Base-by-base conservation (phyloP, 116 monocot species). In the Thalassia testudinum region DNA sequence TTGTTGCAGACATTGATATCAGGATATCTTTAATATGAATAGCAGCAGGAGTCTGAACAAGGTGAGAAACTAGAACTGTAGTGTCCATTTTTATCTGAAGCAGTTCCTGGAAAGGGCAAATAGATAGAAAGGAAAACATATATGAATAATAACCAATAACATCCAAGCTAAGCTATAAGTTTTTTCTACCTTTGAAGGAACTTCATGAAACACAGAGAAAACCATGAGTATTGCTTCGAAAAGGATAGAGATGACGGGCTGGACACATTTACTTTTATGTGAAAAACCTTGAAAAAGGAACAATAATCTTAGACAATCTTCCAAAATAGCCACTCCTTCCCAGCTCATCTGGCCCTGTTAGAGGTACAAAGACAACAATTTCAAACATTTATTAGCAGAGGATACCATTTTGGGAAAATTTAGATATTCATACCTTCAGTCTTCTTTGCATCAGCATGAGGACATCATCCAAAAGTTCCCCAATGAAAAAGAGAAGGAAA, bases 211-310 rank as follows among this genome's bases (percentile, higher is more conserved):
- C 40, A 61, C 60, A 70, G 50, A 62, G 62, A 75, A 68, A 42
- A 83, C 69, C 78, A 88, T 72, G 26, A 81, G 48, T 38, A 88
- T 66, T 11, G 83, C 76, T 64, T 95, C 88, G 62, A 95, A 56
- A 38, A 95, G 73, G 50, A 88, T 53, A 55, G 30, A 61, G 28
- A 70, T 66, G 48, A 68, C 49, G 62, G 38, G 56, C 53, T 62
- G 64, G 24, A 57, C 53, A 48, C 27, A 72, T 55, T 75, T 70
- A 28, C 58, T 76, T 49, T 26, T 65, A 67, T 84, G 80, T 60
- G 76, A 68, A 54, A 88, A 69, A 42, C 76, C 75, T 49, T 81
- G 70, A 56, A 78, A 43, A 16, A 95, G 73, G 60, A 84, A 78
- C 43, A 95, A 49, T 19, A 84, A 57, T 60, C 76, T 76, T 66